phyloP scores from a whole-genome alignment of 495 filamentous ascomycete genomes.

The Pyrenula aspistea region DNA sequence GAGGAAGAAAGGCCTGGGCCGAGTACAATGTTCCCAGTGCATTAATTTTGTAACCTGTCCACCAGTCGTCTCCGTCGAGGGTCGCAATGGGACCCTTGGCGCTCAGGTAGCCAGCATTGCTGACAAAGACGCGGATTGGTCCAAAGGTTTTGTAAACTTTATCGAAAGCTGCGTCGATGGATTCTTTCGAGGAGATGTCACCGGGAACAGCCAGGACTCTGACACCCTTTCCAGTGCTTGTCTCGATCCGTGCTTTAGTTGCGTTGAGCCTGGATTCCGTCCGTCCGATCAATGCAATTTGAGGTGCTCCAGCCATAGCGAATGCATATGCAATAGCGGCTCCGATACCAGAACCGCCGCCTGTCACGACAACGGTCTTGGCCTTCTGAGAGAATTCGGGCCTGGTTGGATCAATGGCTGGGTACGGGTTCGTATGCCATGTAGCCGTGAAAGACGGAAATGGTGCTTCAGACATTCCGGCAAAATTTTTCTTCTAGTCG shows the following conservation, averaged over 20 bases:
- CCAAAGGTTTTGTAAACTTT: conserved; percentile 13
- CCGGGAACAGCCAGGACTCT: neutral
- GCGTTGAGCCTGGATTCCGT: conserved; percentile 17
- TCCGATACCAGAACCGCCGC: conserved; percentile 41
- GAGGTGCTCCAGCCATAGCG: conserved; percentile 27
- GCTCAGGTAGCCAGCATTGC: conserved; percentile 18
- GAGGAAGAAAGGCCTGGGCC: too few relatives aligned
- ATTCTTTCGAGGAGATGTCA: neutral
- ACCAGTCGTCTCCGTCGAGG: conserved; percentile 19
- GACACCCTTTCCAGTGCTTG: neutral
- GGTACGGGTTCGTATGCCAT: conserved; percentile 29
- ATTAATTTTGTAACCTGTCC: conserved; percentile 25
- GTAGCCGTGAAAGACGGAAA: conserved; percentile 14
- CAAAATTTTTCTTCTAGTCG: too few relatives aligned
- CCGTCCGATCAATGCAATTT: conserved; percentile 24
- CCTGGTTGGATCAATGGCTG: conserved; percentile 24
- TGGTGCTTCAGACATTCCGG: too few relatives aligned
- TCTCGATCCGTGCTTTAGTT: conserved; percentile 2
- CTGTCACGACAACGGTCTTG: conserved; percentile 35
- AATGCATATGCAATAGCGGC: conserved; percentile 24
- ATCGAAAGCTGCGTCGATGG: conserved; percentile 8
- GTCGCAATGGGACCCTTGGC: conserved; percentile 9
- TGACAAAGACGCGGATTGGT: conserved; percentile 22
- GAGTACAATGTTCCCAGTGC: too few relatives aligned
- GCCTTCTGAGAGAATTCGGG: conserved; percentile 26